Conservation (phyloP, 2,329 filamentous ascomycete genomes). For the Xylaria sp. region DNA sequence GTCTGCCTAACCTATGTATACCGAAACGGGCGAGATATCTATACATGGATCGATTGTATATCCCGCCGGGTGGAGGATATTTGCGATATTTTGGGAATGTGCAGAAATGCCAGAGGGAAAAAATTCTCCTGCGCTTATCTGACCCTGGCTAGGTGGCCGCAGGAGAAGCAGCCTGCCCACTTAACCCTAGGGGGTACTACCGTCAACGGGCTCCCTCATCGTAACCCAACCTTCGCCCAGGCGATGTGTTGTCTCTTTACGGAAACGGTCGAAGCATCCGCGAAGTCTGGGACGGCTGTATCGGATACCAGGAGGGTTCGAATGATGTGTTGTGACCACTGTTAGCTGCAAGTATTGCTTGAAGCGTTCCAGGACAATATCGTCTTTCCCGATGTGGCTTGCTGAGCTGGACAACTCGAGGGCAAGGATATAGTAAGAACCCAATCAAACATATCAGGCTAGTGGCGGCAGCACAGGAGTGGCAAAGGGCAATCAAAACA, state of each 20-base stretch:
- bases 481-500: conserved; percentile 23
- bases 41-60: conserved; percentile 22
- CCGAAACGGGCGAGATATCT: conserved; percentile 23
- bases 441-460: conserved; percentile 31
- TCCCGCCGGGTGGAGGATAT: conserved; percentile 27
- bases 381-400: conserved; percentile 37
- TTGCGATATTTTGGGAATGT: conserved; percentile 31
- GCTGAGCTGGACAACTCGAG: conserved; percentile 32
- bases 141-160: conserved; percentile 28
- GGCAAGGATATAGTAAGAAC: conserved; percentile 19
- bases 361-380: conserved; percentile 26
- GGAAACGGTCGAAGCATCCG: conserved; percentile 18
- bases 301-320: conserved; percentile 28
- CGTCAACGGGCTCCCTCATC: conserved; percentile 23
- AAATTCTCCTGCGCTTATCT: conserved; percentile 27
- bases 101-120: too few relatives aligned
- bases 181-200: conserved; percentile 22
- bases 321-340: conserved; percentile 32
- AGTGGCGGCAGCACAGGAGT: conserved; percentile 23
- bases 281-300: conserved; percentile 24
- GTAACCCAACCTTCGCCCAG: conserved; percentile 23
- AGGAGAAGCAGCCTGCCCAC: conserved; percentile 23
- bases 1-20: conserved; percentile 31
- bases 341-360: conserved; percentile 35
- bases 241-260: conserved; percentile 29